Base-by-base conservation (phyloP, 2,329 filamentous ascomycete genomes). In the Fusarium sarcochroum region DNA sequence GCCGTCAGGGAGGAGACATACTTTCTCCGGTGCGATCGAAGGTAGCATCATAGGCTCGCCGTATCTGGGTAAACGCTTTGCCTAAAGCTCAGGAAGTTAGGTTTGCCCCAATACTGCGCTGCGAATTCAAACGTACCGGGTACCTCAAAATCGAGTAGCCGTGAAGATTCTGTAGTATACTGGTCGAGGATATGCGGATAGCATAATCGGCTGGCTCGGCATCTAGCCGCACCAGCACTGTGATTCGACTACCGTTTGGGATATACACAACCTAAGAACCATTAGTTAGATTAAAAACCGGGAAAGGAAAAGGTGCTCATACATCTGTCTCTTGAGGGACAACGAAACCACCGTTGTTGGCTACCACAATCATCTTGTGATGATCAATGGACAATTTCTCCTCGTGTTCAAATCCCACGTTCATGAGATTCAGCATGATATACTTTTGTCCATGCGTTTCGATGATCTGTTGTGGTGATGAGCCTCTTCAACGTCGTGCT, bases 321-420 rank as follows among this genome's bases (percentile, higher is more conserved):
- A 53, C 50, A 25, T 45, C 38, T 20, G 50, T 21, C 6, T 25
- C 35, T 21, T 48, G 21, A n/a, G 57, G 57, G 14, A 38, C 25
- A 2, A 60, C 57, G 30, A 60, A 60, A 2, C 52, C 57, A 10
- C 57, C 52, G 5, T 60, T 58, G 37, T 57, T 60, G 21, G 57
- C 57, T 13, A 60, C 30, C 1, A 49, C 23, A 10, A 20, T 38
- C 20, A 60, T 49, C 18, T 57, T 49, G 23, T 57, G 52, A 13
- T 44, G 30, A 8, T 57, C 44, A 5, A 60, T 57, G 1, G 57
- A 44, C 15, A 57, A 15, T 32, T 58, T 57, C 18, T 38, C 44
- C 4, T 42, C 35, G 17, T 60, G 57, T 6, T 60, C 57, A 2
- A 60, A 60, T 5, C 57, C 57, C 3, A 37, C 23, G 20, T 60